Conservation (phyloP, 2,329 filamentous ascomycete genomes). For the Anthostomella pinea region DNA sequence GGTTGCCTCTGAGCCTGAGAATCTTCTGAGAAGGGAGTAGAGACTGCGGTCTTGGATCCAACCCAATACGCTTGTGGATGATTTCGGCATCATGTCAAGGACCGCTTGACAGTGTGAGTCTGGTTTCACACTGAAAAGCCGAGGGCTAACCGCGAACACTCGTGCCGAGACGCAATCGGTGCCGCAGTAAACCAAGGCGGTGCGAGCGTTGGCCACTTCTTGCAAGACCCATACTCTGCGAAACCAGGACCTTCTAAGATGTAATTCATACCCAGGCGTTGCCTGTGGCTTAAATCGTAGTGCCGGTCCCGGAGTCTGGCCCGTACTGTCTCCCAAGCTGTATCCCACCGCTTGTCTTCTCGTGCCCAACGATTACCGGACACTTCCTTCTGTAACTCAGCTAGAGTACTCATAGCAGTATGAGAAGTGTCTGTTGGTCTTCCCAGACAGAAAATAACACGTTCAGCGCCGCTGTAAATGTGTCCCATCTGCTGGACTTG, state of each 20-base stretch:
- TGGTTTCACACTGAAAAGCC: not conserved
- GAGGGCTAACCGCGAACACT: not conserved
- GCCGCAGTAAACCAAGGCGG: not conserved
- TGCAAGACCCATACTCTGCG: constrained; percentile 2
- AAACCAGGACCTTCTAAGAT: not conserved
- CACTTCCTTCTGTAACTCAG: not conserved
- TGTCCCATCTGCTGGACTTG: constrained; percentile 11
- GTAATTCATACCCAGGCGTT: not conserved
- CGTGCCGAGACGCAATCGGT: not conserved
- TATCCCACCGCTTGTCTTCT: not conserved
- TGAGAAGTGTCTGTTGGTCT: not conserved
- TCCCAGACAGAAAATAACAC: constrained; percentile 9
- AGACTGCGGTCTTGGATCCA: not conserved
- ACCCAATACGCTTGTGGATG: not conserved
- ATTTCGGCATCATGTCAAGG: not conserved
- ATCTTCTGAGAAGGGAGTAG: not conserved
- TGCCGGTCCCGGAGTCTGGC: not conserved
- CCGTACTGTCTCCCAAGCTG: not conserved
- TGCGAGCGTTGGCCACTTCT: constrained; percentile 1
- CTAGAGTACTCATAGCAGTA: constrained; percentile 1
- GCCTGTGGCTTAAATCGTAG: not conserved
- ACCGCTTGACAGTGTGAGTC: not conserved
- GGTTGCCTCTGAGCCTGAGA: not conserved
- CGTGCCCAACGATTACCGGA: not conserved
- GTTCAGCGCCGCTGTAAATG: constrained; percentile 8